These are phyloP conservation scores for Cicer bijugum DNA, from an alignment of 306 rosid genomes.

Conservation along the genomic window DNA sequence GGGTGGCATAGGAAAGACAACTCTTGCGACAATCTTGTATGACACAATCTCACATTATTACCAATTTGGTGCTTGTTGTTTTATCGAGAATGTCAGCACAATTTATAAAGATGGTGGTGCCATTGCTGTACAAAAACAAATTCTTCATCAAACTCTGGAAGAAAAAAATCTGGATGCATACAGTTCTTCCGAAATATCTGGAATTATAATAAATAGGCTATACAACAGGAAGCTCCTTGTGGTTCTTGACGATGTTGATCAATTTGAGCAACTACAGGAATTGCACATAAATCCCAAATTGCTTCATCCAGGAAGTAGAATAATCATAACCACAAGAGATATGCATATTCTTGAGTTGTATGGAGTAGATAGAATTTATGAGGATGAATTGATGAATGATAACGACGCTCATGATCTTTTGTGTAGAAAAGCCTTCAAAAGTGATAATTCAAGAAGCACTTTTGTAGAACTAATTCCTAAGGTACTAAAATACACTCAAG, in stretches of 20 bases:
- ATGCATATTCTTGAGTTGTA: background rate
- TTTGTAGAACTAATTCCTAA: background rate
- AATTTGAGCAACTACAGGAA: background rate
- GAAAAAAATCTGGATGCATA: background rate
- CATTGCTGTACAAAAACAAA: background rate
- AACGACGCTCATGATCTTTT: background rate
- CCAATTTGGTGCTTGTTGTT: constrained; percentile 20
- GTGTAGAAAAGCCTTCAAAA: constrained; percentile 15
- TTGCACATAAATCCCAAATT: background rate
- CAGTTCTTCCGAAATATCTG: no score
- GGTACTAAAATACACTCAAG: constrained; percentile 18
- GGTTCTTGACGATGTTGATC: constrained; percentile 19
- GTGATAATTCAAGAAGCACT: background rate
- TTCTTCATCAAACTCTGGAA: background rate
- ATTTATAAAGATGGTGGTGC: background rate
- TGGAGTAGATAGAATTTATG: background rate
- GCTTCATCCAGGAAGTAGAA: background rate
- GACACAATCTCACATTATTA: constrained; percentile 10
- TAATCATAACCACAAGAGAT: constrained; percentile 13
- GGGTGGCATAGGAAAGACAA: constrained; percentile 35
- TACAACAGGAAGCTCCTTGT: background rate
- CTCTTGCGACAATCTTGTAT: constrained; percentile 23
- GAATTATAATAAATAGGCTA: background rate
- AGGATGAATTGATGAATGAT: constrained; percentile 4
- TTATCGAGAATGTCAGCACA: background rate